These are phyloP conservation scores for Rhododendron vialii DNA, from an alignment of 148 eudicot species.

Conservation along the genomic window DNA sequence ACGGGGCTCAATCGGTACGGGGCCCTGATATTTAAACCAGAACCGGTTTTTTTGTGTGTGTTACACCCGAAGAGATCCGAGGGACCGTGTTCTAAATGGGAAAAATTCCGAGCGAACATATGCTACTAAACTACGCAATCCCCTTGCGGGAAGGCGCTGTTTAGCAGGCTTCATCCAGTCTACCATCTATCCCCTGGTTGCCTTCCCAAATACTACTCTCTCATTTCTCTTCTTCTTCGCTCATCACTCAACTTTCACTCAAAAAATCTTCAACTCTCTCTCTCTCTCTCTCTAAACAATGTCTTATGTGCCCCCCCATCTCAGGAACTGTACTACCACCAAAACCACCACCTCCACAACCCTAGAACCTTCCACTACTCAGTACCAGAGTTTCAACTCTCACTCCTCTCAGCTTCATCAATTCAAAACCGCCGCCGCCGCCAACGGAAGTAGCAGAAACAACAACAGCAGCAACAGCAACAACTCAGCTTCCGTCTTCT, in stretches of 20 bases:
- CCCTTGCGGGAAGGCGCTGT: not conserved
- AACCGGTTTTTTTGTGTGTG: too few relatives aligned
- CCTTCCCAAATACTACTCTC: not conserved
- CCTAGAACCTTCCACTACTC: conserved; percentile 15
- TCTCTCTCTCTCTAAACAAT: conserved; percentile 11
- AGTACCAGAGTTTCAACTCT: conserved; percentile 12
- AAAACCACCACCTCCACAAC: conserved; percentile 13
- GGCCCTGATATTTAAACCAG: too few relatives aligned
- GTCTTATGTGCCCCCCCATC: conserved; percentile 54
- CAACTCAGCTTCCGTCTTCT: conserved; percentile 6
- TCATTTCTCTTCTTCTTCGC: not conserved
- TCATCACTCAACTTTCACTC: not conserved
- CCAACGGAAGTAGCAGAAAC: not conserved
- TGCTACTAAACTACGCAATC: not conserved
- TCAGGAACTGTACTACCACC: conserved; percentile 26
- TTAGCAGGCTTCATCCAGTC: not conserved
- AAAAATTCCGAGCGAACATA: too few relatives aligned
- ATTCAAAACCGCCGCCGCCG: not conserved
- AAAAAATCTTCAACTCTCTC: too few relatives aligned
- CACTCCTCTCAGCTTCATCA: not conserved
- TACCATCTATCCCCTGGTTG: not conserved
- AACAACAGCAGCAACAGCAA: not conserved
- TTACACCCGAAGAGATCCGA: too few relatives aligned
- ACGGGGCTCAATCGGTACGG: too few relatives aligned
- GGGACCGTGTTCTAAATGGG: too few relatives aligned